Percentiles rank a stretch among this genome's conserved stretches.
Evolutionary conservation across 148 eudicot species (phyloP).

Genomic region (Selenicereus undatus): DNA sequence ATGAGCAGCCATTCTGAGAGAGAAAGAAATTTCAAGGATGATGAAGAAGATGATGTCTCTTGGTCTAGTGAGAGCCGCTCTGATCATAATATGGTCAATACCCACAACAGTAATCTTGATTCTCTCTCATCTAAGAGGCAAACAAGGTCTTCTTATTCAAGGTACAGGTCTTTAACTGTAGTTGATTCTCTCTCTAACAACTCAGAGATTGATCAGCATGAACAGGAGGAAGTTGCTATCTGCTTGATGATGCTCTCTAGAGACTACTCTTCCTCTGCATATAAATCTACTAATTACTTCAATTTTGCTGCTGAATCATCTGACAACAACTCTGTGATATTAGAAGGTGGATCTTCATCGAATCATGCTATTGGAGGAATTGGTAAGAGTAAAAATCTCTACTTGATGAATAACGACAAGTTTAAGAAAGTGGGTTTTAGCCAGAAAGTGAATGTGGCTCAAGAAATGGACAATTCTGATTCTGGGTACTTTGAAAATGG

Average conservation of each 20-base stretch:
- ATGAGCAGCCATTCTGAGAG: conserved; percentile 84
- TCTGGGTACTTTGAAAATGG: conserved; percentile 70
- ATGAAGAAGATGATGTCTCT: conserved; percentile 30
- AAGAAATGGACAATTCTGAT: conserved; percentile 60
- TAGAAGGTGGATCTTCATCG: conserved; percentile 61
- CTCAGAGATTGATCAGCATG: conserved; percentile 67
- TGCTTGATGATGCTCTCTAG: conserved; percentile 87
- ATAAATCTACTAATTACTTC: background rate
- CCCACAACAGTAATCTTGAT: background rate
- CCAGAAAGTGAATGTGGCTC: conserved; percentile 1
- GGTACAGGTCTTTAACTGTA: conserved; percentile 44
- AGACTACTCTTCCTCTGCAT: conserved; percentile 42
- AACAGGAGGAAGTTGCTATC: conserved; percentile 78
- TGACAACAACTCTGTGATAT: conserved; percentile 66
- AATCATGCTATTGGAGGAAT: conserved; percentile 14
- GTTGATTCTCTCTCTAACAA: conserved; percentile 34
- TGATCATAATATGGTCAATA: background rate
- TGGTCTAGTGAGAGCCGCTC: conserved; percentile 41
- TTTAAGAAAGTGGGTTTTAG: conserved; percentile 7
- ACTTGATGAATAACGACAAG: background rate
- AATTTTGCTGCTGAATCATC: conserved; percentile 56
- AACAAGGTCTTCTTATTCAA: conserved; percentile 33
- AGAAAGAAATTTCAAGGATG: conserved; percentile 39
- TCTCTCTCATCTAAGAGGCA: conserved; percentile 13
- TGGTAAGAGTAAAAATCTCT: conserved; percentile 11